These are phyloP conservation scores for Magnolia changhungtana DNA, from an alignment of 164 flowering plant species.

Conservation along the genomic window DNA sequence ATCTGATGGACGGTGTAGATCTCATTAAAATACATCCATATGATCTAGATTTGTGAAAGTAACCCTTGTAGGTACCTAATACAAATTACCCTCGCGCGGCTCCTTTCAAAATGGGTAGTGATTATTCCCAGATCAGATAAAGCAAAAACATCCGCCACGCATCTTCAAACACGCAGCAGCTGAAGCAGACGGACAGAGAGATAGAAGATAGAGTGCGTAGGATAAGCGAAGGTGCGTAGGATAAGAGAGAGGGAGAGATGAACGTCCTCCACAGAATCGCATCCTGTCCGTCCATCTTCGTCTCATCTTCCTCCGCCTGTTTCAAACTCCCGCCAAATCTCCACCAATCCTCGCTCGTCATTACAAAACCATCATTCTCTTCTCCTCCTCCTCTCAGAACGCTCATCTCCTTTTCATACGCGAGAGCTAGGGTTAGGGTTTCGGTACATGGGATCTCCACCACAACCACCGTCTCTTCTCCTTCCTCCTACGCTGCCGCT, in stretches of 20 bases:
- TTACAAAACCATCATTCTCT: slow-evolving; percentile 5
- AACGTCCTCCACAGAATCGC: slow-evolving; percentile 13
- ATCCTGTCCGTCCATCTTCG: slow-evolving; percentile 9
- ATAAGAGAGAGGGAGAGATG: not conserved
- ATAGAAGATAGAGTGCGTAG: not conserved
- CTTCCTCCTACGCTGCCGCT: slow-evolving; percentile 21
- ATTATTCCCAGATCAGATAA: too few relatives aligned
- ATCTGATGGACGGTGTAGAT: too few relatives aligned
- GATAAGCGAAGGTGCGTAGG: not conserved
- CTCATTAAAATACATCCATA: too few relatives aligned
- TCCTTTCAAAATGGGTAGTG: too few relatives aligned
- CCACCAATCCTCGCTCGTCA: not conserved
- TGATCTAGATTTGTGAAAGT: too few relatives aligned
- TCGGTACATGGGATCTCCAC: not conserved
- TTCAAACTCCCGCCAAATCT: not conserved
- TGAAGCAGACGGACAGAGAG: not conserved
- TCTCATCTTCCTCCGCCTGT: slow-evolving; percentile 9
- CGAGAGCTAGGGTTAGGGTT: slow-evolving; percentile 13
- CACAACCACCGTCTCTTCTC: slow-evolving; percentile 11
- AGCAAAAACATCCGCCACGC: too few relatives aligned
- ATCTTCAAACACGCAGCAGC: not conserved
- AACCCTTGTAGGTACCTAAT: too few relatives aligned
- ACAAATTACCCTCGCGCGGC: too few relatives aligned
- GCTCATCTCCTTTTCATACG: slow-evolving; percentile 11
- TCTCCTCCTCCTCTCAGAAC: slow-evolving; percentile 1